Percentiles rank a stretch among this genome's conserved stretches.
Conservation (phyloP, 345 rosid species). For the Pugionium cornutum region DNA sequence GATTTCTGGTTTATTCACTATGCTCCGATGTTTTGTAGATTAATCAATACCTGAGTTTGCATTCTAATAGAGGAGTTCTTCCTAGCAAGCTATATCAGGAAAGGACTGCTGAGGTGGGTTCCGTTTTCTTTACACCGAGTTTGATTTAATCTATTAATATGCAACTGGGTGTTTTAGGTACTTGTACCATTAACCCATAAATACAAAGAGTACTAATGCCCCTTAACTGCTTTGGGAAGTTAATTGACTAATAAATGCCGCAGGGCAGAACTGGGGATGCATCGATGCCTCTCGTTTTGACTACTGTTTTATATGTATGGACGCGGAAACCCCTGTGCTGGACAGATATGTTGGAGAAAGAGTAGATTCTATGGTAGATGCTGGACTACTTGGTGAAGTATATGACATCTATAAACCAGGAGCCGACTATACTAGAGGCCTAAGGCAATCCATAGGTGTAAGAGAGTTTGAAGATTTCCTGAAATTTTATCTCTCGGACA, state of each 20-base stretch:
- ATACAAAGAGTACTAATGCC: not conserved
- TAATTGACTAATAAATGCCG: slow-evolving; percentile 44
- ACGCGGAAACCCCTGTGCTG: slow-evolving; percentile 60
- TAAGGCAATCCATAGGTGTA: slow-evolving; percentile 89
- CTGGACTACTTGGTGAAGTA: slow-evolving; percentile 82
- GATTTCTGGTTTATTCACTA: slow-evolving; percentile 1
- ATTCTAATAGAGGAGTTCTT: slow-evolving; percentile 64
- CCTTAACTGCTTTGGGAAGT: slow-evolving; percentile 17
- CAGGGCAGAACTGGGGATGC: slow-evolving; percentile 99
- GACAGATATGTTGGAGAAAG: slow-evolving; percentile 74
- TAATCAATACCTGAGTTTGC: slow-evolving; percentile 66
- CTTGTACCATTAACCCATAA: not conserved
- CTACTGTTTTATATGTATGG: slow-evolving; percentile 82
- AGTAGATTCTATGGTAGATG: slow-evolving; percentile 80
- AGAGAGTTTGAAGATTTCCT: slow-evolving; percentile 76
- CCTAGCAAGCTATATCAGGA: slow-evolving; percentile 78
- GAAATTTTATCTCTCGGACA: slow-evolving; percentile 35
- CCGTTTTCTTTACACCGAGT: slow-evolving; percentile 19
- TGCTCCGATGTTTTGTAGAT: slow-evolving; percentile 54
- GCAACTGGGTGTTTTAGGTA: not conserved
- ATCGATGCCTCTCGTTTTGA: slow-evolving; percentile 55
- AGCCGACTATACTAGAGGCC: slow-evolving; percentile 76
- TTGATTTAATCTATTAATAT: not conserved
- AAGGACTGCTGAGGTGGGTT: slow-evolving; percentile 70
- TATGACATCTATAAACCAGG: slow-evolving; percentile 62